phyloP scores from a whole-genome alignment of 2,329 filamentous ascomycete genomes.

The Didymella lethalis region DNA sequence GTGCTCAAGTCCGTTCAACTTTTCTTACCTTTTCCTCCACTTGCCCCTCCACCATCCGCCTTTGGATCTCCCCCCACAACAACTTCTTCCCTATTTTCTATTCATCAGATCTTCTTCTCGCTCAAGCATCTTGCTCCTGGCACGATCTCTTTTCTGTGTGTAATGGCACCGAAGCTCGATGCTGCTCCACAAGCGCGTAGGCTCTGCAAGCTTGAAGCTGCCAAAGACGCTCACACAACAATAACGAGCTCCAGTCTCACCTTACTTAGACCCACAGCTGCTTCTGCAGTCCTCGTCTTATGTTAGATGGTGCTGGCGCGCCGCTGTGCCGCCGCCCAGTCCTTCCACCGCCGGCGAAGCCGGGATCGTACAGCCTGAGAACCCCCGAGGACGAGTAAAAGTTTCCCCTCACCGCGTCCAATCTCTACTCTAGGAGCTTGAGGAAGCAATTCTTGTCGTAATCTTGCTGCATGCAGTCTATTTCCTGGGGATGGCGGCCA shows the following conservation, averaged over 20 bases:
- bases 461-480: background rate
- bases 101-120: background rate
- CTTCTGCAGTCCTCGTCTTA: background rate
- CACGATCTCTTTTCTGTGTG: background rate
- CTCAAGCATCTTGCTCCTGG: background rate
- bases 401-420: background rate
- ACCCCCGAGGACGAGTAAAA: background rate
- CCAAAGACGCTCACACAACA: background rate
- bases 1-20: constrained; percentile 1
- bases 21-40: background rate
- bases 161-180: background rate
- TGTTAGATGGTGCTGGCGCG: background rate
- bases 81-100: background rate
- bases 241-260: background rate
- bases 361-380: background rate
- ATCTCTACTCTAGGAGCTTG: background rate
- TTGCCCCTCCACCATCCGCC: background rate
- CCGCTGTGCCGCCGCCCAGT: background rate
- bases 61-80: background rate
- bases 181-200: background rate
- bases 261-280: background rate
- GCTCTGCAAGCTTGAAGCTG: background rate
- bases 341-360: background rate
- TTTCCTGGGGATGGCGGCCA: background rate
- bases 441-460: background rate